Base-by-base conservation (phyloP, 805 yeast genomes). In the Dipodascus albidus region DNA sequence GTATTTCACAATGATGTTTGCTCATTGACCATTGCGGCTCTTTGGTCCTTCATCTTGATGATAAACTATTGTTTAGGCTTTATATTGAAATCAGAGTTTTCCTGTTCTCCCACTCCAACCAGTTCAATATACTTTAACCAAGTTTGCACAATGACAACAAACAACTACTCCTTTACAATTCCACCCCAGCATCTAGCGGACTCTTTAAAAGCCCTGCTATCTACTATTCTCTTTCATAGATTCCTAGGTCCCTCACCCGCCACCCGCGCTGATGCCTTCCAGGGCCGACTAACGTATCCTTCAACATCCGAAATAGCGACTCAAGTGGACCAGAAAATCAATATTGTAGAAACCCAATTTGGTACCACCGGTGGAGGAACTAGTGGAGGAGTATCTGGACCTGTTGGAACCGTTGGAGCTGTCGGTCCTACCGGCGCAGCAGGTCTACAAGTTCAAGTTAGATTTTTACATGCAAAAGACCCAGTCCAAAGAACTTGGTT, bases 181-280 rank as follows among this genome's bases (percentile, higher is more conserved):
- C 33, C 33, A 27, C 33, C 33, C 33, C 33, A 27, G 11, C 11
- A 27, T 11, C 33, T 27, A 6, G 33, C 33, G 11, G 33, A 27
- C 11, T 27, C 33, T 11, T 6, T 27, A 6, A 27, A 27, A 11
- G 33, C 33, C 11, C 33, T 83, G 23, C 64, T 86, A 53, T 81
- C 86, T 71, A 71, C 86, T 1, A 79, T 85, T 19, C 77, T 85
- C 63, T 85, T 85, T 64, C 78, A 81, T 53, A 69, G 95, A 48
- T 68, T 83, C 23, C 80, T 86, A 62, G 91, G 90, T 0, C 74
- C 82, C 0, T 31, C 24, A 14, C 22, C 22, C 21, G 15, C 51
- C 14, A 23, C 38, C 54, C n/a, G 14, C 47, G 47, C 22, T 20
- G 23, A 33, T 53, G 56, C 82, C 85, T 0, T 70, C 72, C 59